Evolutionary conservation across 75 land plant genomes (phyloP).

Genomic region (Cupressus sempervirens): DNA sequence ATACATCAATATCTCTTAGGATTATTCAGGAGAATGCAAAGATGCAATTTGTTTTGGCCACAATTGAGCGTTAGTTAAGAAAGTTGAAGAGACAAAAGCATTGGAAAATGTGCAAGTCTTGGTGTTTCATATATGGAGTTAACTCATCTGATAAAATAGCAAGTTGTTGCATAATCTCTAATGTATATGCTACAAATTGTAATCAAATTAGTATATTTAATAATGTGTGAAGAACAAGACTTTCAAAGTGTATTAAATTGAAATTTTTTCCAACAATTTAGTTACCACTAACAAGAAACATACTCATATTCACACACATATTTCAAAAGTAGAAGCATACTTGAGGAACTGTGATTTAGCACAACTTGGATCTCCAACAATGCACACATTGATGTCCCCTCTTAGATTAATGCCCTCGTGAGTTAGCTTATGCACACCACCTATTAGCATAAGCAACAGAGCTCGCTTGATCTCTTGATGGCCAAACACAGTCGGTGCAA

Average conservation of each 20-base stretch:
- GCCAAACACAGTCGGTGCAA: slow-evolving; percentile 96
- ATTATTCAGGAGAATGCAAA: neutral
- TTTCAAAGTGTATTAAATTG: neutral
- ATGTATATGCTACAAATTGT: neutral
- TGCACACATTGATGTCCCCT: slow-evolving; percentile 97
- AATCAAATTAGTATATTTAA: neutral
- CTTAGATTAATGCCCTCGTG: slow-evolving; percentile 97
- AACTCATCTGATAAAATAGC: neutral
- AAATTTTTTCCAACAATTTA: neutral
- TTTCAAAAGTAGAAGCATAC: slow-evolving; percentile 27
- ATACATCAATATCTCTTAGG: neutral
- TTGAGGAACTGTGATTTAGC: slow-evolving; percentile 95
- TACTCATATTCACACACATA: no score
- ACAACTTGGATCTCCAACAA: slow-evolving; percentile 98
- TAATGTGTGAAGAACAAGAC: neutral
- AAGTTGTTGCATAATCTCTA: neutral
- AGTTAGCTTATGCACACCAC: slow-evolving; percentile 94
- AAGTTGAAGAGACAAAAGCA: neutral
- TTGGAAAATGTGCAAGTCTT: neutral
- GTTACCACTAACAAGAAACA: no score
- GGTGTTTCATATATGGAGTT: neutral
- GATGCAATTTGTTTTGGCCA: neutral
- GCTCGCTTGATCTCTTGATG: slow-evolving; percentile 98
- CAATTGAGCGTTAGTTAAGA: neutral
- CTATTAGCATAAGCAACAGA: slow-evolving; percentile 90